Conservation (phyloP, 2,329 filamentous ascomycete species). For the Stemphylium beticola region DNA sequence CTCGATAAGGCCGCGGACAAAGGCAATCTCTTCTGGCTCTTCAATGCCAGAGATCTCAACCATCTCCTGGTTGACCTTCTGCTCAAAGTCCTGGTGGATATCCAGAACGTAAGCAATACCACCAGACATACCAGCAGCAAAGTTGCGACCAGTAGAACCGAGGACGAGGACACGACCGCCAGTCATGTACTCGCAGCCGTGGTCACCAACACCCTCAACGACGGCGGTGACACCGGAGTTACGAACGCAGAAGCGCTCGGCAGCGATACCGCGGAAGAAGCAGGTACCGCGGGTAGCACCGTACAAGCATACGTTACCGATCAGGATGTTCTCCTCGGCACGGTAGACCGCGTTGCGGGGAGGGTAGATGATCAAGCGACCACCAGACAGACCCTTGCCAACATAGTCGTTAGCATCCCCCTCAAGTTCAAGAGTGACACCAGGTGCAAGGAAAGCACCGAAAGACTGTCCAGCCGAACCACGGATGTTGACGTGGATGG, state of each 20-base stretch:
- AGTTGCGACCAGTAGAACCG: conserved; percentile 91
- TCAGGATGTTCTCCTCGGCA: conserved; percentile 92
- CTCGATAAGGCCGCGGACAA: conserved; percentile 87
- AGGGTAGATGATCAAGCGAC: conserved; percentile 90
- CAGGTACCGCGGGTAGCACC: conserved; percentile 89
- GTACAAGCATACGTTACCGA: conserved; percentile 94
- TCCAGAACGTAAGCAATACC: conserved; percentile 96
- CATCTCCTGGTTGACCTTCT: conserved; percentile 97
- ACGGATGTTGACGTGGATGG: conserved; percentile 94
- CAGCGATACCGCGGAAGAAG: conserved; percentile 96
- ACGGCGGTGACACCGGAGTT: conserved; percentile 97
- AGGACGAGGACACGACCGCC: conserved; percentile 88
- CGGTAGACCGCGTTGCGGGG: conserved; percentile 90
- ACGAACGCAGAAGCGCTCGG: conserved; percentile 93
- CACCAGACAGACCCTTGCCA: conserved; percentile 92
- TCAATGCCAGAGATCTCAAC: conserved; percentile 86
- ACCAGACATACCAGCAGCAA: conserved; percentile 97
- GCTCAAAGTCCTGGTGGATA: conserved; percentile 84
- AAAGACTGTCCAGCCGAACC: conserved; percentile 97
- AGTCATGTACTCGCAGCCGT: conserved; percentile 99
- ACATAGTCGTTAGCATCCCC: conserved; percentile 97
- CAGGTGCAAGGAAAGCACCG: conserved; percentile 89
- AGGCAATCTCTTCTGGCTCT: conserved; percentile 87
- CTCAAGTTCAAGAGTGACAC: conserved; percentile 92
- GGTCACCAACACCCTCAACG: conserved; percentile 94